Base-by-base conservation (phyloP, 1,284 basidiomycete genomes). In the Boletus sp. region DNA sequence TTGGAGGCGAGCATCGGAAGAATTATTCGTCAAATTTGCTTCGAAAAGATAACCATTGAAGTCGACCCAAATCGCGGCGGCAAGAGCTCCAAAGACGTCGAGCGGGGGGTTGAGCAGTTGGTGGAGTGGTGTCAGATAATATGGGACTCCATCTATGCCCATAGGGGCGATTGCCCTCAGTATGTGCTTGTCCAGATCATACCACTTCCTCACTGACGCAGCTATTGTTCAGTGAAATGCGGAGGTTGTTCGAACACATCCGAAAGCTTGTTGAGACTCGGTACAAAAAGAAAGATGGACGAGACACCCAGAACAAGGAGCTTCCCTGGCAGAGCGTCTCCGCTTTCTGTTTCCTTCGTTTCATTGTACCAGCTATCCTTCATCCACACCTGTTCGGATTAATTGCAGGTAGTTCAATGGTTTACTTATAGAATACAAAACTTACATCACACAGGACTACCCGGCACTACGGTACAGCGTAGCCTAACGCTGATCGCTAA, bases 271-370 rank as follows among this genome's bases (percentile, higher is more conserved):
- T 92, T 1, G 84, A 87, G 60, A 70, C 72, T 49, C 76, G 78
- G 27, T 85, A 85, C 62, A 69, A 71, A 43, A 61, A 66, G 26
- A 70, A 72, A 29, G 64, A 65, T 30, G 59, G 61, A 9, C 52
- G 64, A 14, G 60, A 69, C 16, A 73, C 74, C 20, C 67, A 70
- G 41, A 78, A 75, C 56, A 71, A 69, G 41, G 76, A 82, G 36
- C 70, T 89, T 34, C 84, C 80, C 27, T 83, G 78, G 76, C 88
- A 91, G 64, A 83, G 84, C 58, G 86, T 92, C 36, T 88, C 86
- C 34, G 89, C 89, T 0, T 92, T 92, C 64, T 81, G 85, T 60
- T 92, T 92, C 64, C 73, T 92, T 30, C 79, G 89, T 38, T 90
- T 93, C 66, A 83, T 93, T 57, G 84, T 88, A 16, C 88, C 88